Conservation (phyloP, 2,329 filamentous ascomycete genomes). For the Cladosporium sp. region DNA sequence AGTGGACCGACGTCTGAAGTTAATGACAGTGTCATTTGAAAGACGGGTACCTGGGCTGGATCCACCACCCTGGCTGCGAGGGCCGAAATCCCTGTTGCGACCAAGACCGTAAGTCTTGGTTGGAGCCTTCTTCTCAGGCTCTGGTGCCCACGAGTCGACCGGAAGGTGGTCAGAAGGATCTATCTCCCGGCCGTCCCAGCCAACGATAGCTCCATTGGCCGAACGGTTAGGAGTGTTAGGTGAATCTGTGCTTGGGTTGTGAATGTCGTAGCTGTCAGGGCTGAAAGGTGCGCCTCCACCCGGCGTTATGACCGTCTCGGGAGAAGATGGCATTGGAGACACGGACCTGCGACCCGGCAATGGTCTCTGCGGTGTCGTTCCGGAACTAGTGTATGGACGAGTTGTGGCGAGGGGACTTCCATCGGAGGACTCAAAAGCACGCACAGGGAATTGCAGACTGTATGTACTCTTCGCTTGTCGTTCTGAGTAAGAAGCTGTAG, state of each 20-base stretch:
- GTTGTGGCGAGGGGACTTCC: slow-evolving; percentile 43
- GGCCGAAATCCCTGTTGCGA: slow-evolving; percentile 37
- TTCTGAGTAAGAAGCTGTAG: slow-evolving; percentile 23
- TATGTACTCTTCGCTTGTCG: slow-evolving; percentile 29
- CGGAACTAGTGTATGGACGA: slow-evolving; percentile 21
- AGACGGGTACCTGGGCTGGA: slow-evolving; percentile 21
- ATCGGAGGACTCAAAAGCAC: slow-evolving; percentile 35
- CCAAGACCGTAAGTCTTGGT: slow-evolving; percentile 38
- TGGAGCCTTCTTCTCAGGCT: slow-evolving; percentile 63
- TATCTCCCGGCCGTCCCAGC: slow-evolving; percentile 72
- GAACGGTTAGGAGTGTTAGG: not conserved
- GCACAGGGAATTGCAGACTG: slow-evolving; percentile 35
- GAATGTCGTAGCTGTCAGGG: slow-evolving; percentile 72
- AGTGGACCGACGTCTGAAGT: slow-evolving; percentile 45
- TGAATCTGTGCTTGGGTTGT: slow-evolving; percentile 51
- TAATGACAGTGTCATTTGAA: slow-evolving; percentile 36
- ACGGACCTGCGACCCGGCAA: slow-evolving; percentile 68
- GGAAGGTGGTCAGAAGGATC: slow-evolving; percentile 81
- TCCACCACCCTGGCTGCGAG: slow-evolving; percentile 26
- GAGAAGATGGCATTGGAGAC: slow-evolving; percentile 63
- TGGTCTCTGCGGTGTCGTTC: slow-evolving; percentile 43
- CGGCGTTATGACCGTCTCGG: slow-evolving; percentile 43
- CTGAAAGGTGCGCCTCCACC: slow-evolving; percentile 64
- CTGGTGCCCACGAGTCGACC: slow-evolving; percentile 74
- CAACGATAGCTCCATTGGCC: slow-evolving; percentile 65